Evolutionary conservation across 2,329 filamentous ascomycete species (phyloP), one percentile per base, ranked within the genome.

Genomic region (Colletotrichum magnum): DNA sequence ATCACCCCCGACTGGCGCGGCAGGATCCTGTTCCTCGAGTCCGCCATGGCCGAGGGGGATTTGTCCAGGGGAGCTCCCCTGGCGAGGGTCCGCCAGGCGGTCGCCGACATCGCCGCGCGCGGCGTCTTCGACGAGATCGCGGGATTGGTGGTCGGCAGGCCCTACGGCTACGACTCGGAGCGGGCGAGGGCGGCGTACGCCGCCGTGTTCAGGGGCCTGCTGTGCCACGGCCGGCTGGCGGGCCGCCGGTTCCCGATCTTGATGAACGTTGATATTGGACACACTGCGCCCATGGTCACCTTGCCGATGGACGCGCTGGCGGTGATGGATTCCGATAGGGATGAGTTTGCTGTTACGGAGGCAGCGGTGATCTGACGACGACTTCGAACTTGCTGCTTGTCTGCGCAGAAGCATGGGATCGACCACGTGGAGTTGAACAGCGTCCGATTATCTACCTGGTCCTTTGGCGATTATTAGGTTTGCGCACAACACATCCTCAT

Each of bases 211-310:
- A 77, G 60, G 50, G 77, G 72, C 5, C 63, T 80, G 1, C 60
- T 83, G n/a, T 80, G 80, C 10, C 78, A 81, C n/a, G 77, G 79
- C 0, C 72, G 72, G 0, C 18, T 80, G 50, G 79, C 74, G 0
- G 72, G 73, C 2, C 39, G 26, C 6, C 73, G 71, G 53, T 83
- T 83, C 60, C 83, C 83, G 0, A 81, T 85, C 10, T 39, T 85
- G 59, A 80, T 81, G 9, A 78, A 79, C 26, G 79, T 84, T 0
- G 83, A 85, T 51, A 74, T 85, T 52, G 83, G 83, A 0, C 82
- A 85, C 70, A 83, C 82, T 0, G 75, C 74, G 9, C 82, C 83
- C 0, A 77, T 83, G 72, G 74, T 84, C 5, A 85, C 83, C 0
- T 65, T 85, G 28, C 82, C 81, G 0, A 78, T 74, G 50, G 81